Evolutionary conservation across 768 basidiomycete genomes (phyloP), one percentile per base, ranked within the genome.

Genomic region (Ramaria rubella): DNA sequence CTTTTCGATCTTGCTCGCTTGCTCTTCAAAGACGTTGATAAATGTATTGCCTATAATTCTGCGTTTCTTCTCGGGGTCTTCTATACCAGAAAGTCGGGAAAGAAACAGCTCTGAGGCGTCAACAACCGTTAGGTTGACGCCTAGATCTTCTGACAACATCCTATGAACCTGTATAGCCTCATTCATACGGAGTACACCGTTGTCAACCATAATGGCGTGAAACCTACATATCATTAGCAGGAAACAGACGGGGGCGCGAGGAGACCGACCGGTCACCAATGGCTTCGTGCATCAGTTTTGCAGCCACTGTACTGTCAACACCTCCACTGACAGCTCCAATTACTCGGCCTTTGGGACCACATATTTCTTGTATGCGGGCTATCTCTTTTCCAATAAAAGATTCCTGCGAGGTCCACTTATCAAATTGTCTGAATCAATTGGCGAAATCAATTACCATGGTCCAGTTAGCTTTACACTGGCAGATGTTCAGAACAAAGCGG

Each of bases 181-280:
- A 66, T 97, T 87, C 62, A 87, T 72, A 52, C 96, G 89, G 11
- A 99, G 78, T 27, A 98, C 95, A 57, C 96, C 96, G 66, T 99
- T 99, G 72, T 98, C 95, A 43, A 98, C 96, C 94, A 98, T 94
- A 73, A 98, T 96, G 9, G 94, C 96, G 66, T 95, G 96, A 79
- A 99, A 99, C 58, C 94, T 95, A 64, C 17, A 7, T 6, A 36
- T n/a, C 29, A 30, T 62, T 19, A 54, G 26, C 21, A 48, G 50
- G 44, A 46, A 58, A 34, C 9, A 34, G 52, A 26, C 33, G 55
- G 55, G 29, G 24, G 57, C 51, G n/a, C 36, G 50, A n/a, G 43
- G 27, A 15, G 38, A 62, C 75, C 42, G 66, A 90, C 92, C 95
- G 81, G 69, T 97, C 93, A 27, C 96, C 96, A 64, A 99, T 98